A percentile compares a stretch with the other conserved stretches of the same genome.
Conservation (phyloP, 1,139 yeast species). For the Scheffersomyces stambukii region DNA sequence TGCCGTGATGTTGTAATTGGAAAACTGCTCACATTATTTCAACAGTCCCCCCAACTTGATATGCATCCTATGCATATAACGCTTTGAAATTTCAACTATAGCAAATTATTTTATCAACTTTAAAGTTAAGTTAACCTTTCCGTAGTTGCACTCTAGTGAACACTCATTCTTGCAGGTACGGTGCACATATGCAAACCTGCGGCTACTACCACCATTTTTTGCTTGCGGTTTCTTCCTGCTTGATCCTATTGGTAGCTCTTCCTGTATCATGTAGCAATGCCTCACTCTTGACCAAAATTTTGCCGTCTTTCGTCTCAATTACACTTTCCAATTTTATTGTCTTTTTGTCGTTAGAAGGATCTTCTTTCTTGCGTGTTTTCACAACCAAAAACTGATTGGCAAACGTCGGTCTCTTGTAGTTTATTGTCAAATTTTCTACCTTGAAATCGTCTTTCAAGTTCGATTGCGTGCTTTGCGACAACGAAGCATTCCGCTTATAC, state of each 20-base stretch:
- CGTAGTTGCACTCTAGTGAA: too few relatives aligned
- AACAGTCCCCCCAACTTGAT: too few relatives aligned
- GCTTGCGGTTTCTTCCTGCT: constrained; percentile 5
- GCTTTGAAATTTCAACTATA: not conserved
- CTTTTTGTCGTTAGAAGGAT: constrained; percentile 18
- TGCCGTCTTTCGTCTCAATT: constrained; percentile 34
- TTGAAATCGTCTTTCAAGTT: constrained; percentile 38
- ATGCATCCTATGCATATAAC: too few relatives aligned
- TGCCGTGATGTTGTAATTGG: too few relatives aligned
- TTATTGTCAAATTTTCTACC: constrained; percentile 48
- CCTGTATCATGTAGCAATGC: constrained; percentile 41
- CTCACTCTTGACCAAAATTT: constrained; percentile 31
- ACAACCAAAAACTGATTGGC: constrained; percentile 78
- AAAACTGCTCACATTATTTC: too few relatives aligned
- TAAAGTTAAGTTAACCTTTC: too few relatives aligned
- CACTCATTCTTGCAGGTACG: not conserved
- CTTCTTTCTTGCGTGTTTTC: constrained; percentile 40
- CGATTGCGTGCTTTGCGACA: constrained; percentile 27
- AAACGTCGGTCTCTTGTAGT: constrained; percentile 69
- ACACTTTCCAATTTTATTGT: constrained; percentile 26
- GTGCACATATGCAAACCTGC: not conserved
- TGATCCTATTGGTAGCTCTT: constrained; percentile 20
- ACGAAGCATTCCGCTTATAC: constrained; percentile 54
- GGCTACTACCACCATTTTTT: constrained; percentile 11
- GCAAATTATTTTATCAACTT: not conserved